phyloP scores from a whole-genome alignment of 768 basidiomycete genomes.

The Boletus sensibilis region DNA sequence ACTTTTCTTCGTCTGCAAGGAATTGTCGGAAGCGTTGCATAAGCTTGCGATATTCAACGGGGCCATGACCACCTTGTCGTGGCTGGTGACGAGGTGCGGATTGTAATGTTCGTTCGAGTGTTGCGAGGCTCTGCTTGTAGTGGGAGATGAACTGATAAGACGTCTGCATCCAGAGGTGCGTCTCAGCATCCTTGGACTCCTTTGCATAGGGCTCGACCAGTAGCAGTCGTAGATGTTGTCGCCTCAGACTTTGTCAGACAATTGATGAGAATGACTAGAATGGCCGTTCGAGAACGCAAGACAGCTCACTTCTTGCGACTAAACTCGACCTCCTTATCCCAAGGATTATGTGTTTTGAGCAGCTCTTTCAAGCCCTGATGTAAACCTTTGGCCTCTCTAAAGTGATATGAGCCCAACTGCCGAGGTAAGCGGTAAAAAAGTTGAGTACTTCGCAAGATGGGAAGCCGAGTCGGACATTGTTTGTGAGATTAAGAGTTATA shows the following conservation, averaged over 20 bases:
- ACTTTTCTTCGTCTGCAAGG: constrained; percentile 85
- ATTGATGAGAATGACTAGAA: constrained; percentile 7
- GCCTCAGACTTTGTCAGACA: constrained; percentile 53
- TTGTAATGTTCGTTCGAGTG: constrained; percentile 60
- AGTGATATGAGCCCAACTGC: constrained; percentile 7
- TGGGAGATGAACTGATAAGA: constrained; percentile 80
- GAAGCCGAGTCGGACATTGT: constrained; percentile 43
- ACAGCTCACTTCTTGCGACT: constrained; percentile 75
- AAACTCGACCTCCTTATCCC: constrained; percentile 84
- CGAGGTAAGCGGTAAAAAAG: not conserved
- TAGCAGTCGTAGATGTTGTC: constrained; percentile 66
- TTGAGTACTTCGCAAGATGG: constrained; percentile 36
- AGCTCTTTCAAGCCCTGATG: constrained; percentile 74
- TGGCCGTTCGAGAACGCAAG: constrained; percentile 5
- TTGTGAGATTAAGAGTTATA: constrained; percentile 17
- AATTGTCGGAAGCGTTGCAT: constrained; percentile 88
- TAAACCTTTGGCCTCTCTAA: constrained; percentile 76
- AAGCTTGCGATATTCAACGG: constrained; percentile 83
- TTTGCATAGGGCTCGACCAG: constrained; percentile 65
- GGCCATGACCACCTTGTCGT: constrained; percentile 47
- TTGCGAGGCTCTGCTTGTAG: constrained; percentile 74
- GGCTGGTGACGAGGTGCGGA: constrained; percentile 38
- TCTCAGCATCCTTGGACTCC: constrained; percentile 79
- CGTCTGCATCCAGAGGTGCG: constrained; percentile 90
- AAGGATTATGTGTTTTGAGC: constrained; percentile 72